Conservation (phyloP, 371 early-diverging fungal genomes). For the Mortierella sp. region DNA sequence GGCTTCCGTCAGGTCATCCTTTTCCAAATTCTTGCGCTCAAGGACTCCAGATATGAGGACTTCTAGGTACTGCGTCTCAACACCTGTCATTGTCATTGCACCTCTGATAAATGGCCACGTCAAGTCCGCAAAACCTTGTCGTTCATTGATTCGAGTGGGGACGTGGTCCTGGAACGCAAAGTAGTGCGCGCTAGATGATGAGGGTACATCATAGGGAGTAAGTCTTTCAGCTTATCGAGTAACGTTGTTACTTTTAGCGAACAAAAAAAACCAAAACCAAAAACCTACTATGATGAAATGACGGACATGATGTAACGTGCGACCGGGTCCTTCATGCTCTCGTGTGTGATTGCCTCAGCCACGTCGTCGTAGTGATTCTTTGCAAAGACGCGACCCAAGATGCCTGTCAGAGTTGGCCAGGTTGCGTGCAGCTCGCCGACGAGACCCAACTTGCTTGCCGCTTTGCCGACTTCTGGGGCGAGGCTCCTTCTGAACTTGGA, state of each 20-base stretch:
- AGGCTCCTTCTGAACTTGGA: conserved; percentile 9
- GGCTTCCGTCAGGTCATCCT: neutral
- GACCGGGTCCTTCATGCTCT: conserved; percentile 20
- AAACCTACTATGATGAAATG: conserved; percentile 15
- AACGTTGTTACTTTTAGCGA: neutral
- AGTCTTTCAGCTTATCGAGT: neutral
- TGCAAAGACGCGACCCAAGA: conserved; percentile 8
- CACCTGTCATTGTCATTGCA: conserved; percentile 2
- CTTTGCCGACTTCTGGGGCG: conserved; percentile 9
- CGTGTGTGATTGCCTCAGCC: neutral
- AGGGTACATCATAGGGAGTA: neutral
- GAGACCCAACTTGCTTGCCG: conserved; percentile 14
- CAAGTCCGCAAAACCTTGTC: conserved; percentile 12
- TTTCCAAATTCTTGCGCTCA: neutral
- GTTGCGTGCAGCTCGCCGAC: conserved; percentile 8
- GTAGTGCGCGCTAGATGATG: neutral
- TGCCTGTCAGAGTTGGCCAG: conserved; percentile 7
- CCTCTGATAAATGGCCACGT: conserved; percentile 15
- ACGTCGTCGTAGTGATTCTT: conserved; percentile 10
- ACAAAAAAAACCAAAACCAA: no score
- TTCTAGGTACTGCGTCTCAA: neutral
- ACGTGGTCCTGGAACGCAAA: neutral
- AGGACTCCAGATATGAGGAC: neutral
- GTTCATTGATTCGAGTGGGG: neutral
- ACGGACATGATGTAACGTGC: conserved; percentile 13